Evolutionary conservation across 2,329 filamentous ascomycete species (phyloP).

Genomic region (Podosphaera fusca): DNA sequence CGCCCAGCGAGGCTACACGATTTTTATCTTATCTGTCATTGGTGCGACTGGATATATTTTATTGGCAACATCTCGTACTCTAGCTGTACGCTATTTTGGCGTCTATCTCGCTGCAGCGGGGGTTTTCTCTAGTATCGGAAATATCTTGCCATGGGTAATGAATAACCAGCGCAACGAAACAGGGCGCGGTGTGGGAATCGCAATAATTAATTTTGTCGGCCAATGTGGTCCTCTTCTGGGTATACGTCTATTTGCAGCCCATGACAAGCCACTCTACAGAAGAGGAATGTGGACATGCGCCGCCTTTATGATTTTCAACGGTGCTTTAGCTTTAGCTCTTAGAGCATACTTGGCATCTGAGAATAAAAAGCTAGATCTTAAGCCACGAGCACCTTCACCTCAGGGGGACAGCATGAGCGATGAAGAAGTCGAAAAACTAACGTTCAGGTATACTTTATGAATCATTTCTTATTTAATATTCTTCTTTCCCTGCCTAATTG

Average conservation of each 20-base stretch:
- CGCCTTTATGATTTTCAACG: slow-evolving; percentile 33
- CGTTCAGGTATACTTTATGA: no score
- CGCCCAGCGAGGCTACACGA: slow-evolving; percentile 34
- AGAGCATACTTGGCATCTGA: slow-evolving; percentile 31
- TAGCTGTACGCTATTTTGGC: slow-evolving; percentile 21
- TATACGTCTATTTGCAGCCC: slow-evolving; percentile 32
- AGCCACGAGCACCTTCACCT: no score
- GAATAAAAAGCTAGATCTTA: slow-evolving; percentile 23
- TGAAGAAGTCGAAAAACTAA: no score
- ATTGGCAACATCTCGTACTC: slow-evolving; percentile 23
- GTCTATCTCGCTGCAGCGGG: slow-evolving; percentile 30
- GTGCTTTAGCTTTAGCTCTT: slow-evolving; percentile 25
- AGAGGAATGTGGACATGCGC: slow-evolving; percentile 35
- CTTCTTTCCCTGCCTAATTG: no score
- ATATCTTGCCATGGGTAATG: slow-evolving; percentile 43
- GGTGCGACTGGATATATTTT: slow-evolving; percentile 39
- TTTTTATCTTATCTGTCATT: slow-evolving; percentile 30
- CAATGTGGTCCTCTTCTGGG: slow-evolving; percentile 37
- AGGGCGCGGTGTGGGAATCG: slow-evolving; percentile 37
- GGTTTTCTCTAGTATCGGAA: slow-evolving; percentile 42
- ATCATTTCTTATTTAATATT: no score
- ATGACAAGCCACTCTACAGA: slow-evolving; percentile 21
- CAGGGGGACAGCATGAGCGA: no score
- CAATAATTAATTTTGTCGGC: slow-evolving; percentile 39
- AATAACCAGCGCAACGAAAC: slow-evolving; percentile 46